Base-by-base conservation (phyloP, 1,284 basidiomycete species). In the Trichosporon sp. region DNA sequence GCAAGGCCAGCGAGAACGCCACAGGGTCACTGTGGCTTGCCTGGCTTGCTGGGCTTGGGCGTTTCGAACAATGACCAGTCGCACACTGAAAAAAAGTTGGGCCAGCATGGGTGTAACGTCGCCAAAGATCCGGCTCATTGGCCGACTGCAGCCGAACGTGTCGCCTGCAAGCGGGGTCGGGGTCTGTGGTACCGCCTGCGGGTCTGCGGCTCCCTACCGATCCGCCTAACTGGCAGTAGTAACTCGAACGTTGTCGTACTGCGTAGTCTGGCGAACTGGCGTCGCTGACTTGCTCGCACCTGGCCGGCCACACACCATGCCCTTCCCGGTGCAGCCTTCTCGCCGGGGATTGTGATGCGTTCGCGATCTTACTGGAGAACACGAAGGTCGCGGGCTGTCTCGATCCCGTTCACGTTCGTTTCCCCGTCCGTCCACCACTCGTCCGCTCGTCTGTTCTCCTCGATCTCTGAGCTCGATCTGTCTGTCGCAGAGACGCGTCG, bases 81-180 rank as follows among this genome's bases (percentile, higher is more conserved):
- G 32, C 5, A 31, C 31, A 2, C 59, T 8, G 5, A 19, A 32
- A 35, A 63, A 63, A 61, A 8, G 32, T 63, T 37, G 59, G 31
- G 31, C 16, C 31, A 63, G 4, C 31, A 63, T 31, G 59, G 21
- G 19, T 54, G 51, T 54, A 54, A 54, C 51, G 51, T 54, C 21
- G 12, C 16, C 16, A 31, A 32, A 12, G 59, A 14, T 16, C 32
- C 31, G 32, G 19, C 14, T 35, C 32, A 63, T 63, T 63, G 59
- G 59, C 59, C 59, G 32, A 63, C 32, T 63, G 59, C 14, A 63
- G 31, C 59, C 59, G 59, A 63, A 63, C 59, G 32, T 16, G 16
- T 11, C n/a, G 51, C 16, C 51, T 54, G 51, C 51, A 26, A 8
- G 19, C 51, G 51, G 51, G 51, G 51, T 54, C 21, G 51, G 51